Conservation (phyloP, 805 yeast genomes). For the Candida vartiovaarae region DNA sequence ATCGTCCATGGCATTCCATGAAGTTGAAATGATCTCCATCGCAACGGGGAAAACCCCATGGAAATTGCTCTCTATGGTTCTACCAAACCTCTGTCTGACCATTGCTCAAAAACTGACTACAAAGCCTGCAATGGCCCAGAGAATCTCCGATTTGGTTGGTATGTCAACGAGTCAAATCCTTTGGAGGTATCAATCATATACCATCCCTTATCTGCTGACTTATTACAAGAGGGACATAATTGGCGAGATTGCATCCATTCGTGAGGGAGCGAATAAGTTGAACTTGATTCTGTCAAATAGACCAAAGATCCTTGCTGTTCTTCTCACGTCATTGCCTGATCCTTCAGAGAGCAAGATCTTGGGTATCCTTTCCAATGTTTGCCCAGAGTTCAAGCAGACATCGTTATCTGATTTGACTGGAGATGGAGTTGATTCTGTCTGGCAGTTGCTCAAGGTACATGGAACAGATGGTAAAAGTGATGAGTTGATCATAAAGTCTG, state of each 20-base stretch:
- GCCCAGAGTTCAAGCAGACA: conserved; percentile 37
- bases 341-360: conserved; percentile 45
- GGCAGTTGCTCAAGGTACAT: conserved; percentile 40
- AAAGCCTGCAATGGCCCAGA: conserved; percentile 46
- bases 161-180: conserved; percentile 57
- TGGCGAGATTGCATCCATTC: conserved; percentile 48
- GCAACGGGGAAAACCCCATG: conserved; percentile 60
- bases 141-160: conserved; percentile 59
- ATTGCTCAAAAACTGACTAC: conserved; percentile 47
- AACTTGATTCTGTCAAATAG: conserved; percentile 43
- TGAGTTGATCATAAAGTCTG: conserved; percentile 28
- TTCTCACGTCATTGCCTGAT: conserved; percentile 43
- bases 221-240: conserved; percentile 58
- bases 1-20: conserved; percentile 61
- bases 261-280: conserved; percentile 35
- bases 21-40: conserved; percentile 50
- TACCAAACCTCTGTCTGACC: conserved; percentile 62
- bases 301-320: conserved; percentile 49
- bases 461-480: conserved; percentile 28
- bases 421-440: conserved; percentile 22
- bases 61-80: conserved; percentile 70
- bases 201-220: conserved; percentile 70
- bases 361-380: conserved; percentile 44
- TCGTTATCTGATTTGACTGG: conserved; percentile 23
- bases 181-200: conserved; percentile 60